A percentile compares a stretch with the other conserved stretches of the same genome.
phyloP scores from a whole-genome alignment of 2,329 filamentous ascomycete species.

The Penicillium aurantiogriseum region DNA sequence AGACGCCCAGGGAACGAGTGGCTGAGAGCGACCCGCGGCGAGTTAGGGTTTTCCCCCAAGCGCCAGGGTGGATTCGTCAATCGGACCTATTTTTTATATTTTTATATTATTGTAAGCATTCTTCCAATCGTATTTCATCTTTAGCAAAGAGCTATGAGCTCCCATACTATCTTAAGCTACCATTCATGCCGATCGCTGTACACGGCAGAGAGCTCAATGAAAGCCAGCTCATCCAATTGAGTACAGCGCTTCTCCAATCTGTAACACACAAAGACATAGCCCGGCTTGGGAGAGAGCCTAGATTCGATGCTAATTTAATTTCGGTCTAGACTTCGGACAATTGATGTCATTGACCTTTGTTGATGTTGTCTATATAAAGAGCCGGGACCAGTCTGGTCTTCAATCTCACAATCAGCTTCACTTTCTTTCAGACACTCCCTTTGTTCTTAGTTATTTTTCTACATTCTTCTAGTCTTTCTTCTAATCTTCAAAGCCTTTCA shows the following conservation, averaged over 20 bases:
- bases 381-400: slow-evolving; percentile 3
- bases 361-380: slow-evolving; percentile 9
- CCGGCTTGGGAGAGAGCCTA: slow-evolving; percentile 7
- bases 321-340: slow-evolving; percentile 13
- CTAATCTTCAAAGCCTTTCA: not conserved
- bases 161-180: not conserved
- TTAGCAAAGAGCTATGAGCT: not conserved
- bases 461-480: not conserved
- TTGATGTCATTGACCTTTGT: slow-evolving; percentile 7
- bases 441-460: slow-evolving; percentile 2
- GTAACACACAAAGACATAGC: slow-evolving; percentile 9
- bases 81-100: not conserved
- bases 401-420: slow-evolving; percentile 7
- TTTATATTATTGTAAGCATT: not conserved
- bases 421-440: slow-evolving; percentile 7
- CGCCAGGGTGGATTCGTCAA: slow-evolving; percentile 27
- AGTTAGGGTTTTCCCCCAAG: slow-evolving; percentile 21
- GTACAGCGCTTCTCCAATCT: not conserved
- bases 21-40: slow-evolving; percentile 21
- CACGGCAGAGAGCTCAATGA: not conserved
- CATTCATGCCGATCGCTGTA: slow-evolving; percentile 1
- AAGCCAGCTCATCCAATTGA: not conserved
- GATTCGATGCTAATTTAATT: slow-evolving; percentile 16
- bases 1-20: slow-evolving; percentile 21
- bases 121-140: not conserved